phyloP scores from a whole-genome alignment of 805 yeast species.

The Limtongia smithiae region DNA sequence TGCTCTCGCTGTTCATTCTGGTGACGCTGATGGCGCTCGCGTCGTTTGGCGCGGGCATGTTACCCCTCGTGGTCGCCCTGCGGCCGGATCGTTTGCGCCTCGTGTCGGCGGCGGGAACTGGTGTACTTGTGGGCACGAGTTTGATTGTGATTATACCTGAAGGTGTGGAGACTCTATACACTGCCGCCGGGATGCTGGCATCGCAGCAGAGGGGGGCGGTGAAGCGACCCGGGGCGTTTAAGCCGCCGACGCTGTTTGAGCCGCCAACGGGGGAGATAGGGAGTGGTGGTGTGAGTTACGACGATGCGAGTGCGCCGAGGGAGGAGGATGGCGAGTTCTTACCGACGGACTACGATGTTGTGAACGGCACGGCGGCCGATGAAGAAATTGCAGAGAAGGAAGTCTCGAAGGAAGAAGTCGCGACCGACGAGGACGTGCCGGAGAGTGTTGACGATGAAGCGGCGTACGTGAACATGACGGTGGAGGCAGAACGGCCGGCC shows the following conservation, averaged over 20 bases:
- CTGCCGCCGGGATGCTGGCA: too few relatives aligned
- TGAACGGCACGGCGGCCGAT: background rate
- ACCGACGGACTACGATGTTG: too few relatives aligned
- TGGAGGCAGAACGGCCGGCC: too few relatives aligned
- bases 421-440: too few relatives aligned
- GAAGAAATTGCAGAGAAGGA: background rate
- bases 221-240: conserved; percentile 17
- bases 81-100: conserved; percentile 37
- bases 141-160: conserved; percentile 62
- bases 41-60: conserved; percentile 35
- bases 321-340: too few relatives aligned
- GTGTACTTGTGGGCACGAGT: conserved; percentile 59
- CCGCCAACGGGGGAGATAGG: conserved; percentile 1
- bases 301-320: too few relatives aligned
- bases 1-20: background rate
- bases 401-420: background rate
- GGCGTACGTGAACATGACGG: background rate
- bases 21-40: conserved; percentile 7
- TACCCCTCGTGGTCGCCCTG: conserved; percentile 36
- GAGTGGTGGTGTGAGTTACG: too few relatives aligned
- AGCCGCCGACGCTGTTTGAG: conserved; percentile 10
- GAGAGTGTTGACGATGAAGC: background rate
- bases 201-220: too few relatives aligned
- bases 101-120: conserved; percentile 54
- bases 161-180: conserved; percentile 49